Evolutionary conservation across 2,329 filamentous ascomycete genomes (phyloP).

Genomic region (Xylariaceae sp.): DNA sequence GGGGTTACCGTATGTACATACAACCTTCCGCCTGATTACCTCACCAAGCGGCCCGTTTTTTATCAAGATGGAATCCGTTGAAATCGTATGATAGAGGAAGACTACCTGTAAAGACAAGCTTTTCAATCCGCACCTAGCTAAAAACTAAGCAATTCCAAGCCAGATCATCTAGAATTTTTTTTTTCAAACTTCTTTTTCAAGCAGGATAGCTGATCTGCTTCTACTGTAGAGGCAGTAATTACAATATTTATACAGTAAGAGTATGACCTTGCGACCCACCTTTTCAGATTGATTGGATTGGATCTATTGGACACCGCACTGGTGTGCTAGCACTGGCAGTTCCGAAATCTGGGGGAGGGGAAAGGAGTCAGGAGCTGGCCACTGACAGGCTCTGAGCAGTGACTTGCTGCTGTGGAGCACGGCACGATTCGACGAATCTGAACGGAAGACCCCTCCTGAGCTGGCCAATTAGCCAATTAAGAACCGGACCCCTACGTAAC

Average conservation of each 20-base stretch:
- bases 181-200: not conserved
- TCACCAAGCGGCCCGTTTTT: not conserved
- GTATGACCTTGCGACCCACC: slow-evolving; percentile 25
- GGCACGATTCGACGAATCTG: not conserved
- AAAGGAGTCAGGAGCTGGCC: slow-evolving; percentile 8
- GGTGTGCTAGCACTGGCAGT: not conserved
- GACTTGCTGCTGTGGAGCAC: slow-evolving; percentile 22
- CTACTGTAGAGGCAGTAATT: not conserved
- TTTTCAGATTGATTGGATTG: slow-evolving; percentile 26
- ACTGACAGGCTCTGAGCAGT: too few species aligned
- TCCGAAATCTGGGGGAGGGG: slow-evolving; percentile 36
- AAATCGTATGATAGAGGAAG: not conserved
- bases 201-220: not conserved
- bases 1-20: too few species aligned
- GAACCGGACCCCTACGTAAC: slow-evolving; percentile 15
- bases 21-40: not conserved
- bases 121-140: not conserved
- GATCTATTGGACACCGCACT: slow-evolving; percentile 17
- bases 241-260: slow-evolving; percentile 21
- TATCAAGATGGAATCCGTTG: not conserved
- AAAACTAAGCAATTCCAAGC: not conserved
- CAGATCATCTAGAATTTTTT: too few species aligned
- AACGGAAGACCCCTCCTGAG: not conserved
- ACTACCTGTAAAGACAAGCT: not conserved
- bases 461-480: slow-evolving; percentile 17